phyloP scores from a whole-genome alignment of 108 stramenopile species.

The Skeletonema marinoi region DNA sequence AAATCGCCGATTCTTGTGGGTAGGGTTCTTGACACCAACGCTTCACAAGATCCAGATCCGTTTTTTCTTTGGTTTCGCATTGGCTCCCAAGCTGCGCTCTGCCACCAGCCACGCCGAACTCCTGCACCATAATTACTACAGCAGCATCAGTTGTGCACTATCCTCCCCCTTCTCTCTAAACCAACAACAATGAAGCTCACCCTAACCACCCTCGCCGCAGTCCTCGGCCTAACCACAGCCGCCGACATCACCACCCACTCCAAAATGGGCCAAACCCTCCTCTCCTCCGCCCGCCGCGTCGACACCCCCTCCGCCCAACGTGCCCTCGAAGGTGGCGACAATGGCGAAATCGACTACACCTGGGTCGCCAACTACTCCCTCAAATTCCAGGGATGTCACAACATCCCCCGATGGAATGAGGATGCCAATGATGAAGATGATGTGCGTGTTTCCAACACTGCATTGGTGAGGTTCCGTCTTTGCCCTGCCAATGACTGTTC shows the following conservation, averaged over 20 bases:
- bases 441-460: conserved; percentile 70
- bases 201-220: conserved; percentile 11
- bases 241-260: conserved; percentile 57
- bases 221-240: conserved; percentile 15
- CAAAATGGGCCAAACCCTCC: conserved; percentile 46
- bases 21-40: no score
- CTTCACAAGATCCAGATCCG: no score
- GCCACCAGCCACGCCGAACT: no score
- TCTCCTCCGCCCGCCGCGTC: conserved; percentile 66
- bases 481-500: conserved; percentile 72
- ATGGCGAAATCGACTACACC: conserved; percentile 46
- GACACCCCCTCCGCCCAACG: neutral
- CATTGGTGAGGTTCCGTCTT: conserved; percentile 81
- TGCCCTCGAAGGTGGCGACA: conserved; percentile 1
- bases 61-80: no score
- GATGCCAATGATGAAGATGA: conserved; percentile 64
- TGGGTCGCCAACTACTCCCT: conserved; percentile 40
- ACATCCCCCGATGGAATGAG: conserved; percentile 77
- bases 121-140: no score
- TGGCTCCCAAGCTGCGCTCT: no score
- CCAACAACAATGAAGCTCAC: conserved; percentile 16
- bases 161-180: no score
- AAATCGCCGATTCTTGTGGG: no score
- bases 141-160: no score
- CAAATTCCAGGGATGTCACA: conserved; percentile 87